Evolutionary conservation across 2,329 filamentous ascomycete genomes (phyloP), one percentile per base, ranked within the genome.

Genomic region (Drechmeria coniospora): DNA sequence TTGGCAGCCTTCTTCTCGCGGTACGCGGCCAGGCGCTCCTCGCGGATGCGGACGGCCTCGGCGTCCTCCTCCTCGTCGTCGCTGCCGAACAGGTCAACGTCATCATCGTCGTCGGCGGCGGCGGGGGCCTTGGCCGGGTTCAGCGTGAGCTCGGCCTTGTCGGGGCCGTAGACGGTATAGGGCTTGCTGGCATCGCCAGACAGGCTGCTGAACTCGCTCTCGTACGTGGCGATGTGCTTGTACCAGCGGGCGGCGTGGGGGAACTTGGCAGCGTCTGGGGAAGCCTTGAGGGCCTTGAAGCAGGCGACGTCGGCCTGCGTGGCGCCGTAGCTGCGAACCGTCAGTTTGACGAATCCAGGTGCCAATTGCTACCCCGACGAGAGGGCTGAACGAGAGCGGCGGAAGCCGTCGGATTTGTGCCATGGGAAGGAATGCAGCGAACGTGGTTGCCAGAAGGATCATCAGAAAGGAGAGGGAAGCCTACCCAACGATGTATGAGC

Each of bases 171-270:
- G 54, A 77, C 71, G 47, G 80, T 86, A 68, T 78, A 81, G 43
- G 78, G 68, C 68, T 90, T 84, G 57, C 79, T 79, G 46, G 86
- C 73, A 63, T 95, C 87, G 58, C 90, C 90, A 33, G 83, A 72
- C 28, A 98, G 80, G 40, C 75, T 79, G 49, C 79, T 68, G 67
- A 95, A 95, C 61, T 95, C 87, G 44, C 79, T 69, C 70, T 92
- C 77, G 66, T 81, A 93, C 46, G 80, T 79, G 57, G 80, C 74
- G 54, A 94, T 82, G 74, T 98, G 87, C 74, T 92, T 93, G 76
- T 93, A 94, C 90, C 90, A 98, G 60, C 90, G 79, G 53, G 82
- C 83, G 51, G 79, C 84, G 65, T 93, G 69, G 50, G 87, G 84
- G 75, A 79, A 93, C 68, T 92, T 92, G 57, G 68, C 66, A 49